Conservation (phyloP, 2,329 filamentous ascomycete genomes). For the Alternaria atra region DNA sequence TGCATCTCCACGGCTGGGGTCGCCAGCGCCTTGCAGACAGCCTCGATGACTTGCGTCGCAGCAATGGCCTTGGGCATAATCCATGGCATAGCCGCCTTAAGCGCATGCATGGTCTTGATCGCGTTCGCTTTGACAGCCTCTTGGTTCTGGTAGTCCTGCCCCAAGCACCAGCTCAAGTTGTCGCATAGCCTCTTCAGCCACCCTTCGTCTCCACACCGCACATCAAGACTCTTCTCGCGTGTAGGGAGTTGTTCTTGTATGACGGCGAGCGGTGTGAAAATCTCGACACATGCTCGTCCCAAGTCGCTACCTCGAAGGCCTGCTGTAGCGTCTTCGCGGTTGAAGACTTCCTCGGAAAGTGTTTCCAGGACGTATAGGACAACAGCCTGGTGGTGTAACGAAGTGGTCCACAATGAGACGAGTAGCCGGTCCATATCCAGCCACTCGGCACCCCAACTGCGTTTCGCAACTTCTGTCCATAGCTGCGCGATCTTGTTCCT, state of each 20-base stretch:
- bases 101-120: constrained; percentile 77
- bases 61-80: constrained; percentile 83
- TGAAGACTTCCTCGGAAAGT: constrained; percentile 93
- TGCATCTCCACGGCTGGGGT: constrained; percentile 48
- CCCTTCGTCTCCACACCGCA: constrained; percentile 82
- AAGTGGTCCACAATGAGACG: constrained; percentile 76
- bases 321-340: constrained; percentile 86
- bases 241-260: constrained; percentile 79
- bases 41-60: constrained; percentile 55
- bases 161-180: constrained; percentile 77
- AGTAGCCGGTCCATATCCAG: constrained; percentile 90
- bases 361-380: constrained; percentile 90
- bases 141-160: constrained; percentile 70
- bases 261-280: constrained; percentile 83
- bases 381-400: constrained; percentile 77
- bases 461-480: constrained; percentile 94
- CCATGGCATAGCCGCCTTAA: constrained; percentile 86
- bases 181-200: constrained; percentile 83
- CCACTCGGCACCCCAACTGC: constrained; percentile 93
- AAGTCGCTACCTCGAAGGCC: constrained; percentile 83
- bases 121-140: constrained; percentile 74
- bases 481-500: constrained; percentile 93
- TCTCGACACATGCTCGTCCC: constrained; percentile 90
- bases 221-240: constrained; percentile 71
- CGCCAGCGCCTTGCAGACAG: constrained; percentile 52